These are phyloP conservation scores for Fistulina hepatica DNA, from an alignment of 1,284 basidiomycete genomes.

Conservation along the genomic window DNA sequence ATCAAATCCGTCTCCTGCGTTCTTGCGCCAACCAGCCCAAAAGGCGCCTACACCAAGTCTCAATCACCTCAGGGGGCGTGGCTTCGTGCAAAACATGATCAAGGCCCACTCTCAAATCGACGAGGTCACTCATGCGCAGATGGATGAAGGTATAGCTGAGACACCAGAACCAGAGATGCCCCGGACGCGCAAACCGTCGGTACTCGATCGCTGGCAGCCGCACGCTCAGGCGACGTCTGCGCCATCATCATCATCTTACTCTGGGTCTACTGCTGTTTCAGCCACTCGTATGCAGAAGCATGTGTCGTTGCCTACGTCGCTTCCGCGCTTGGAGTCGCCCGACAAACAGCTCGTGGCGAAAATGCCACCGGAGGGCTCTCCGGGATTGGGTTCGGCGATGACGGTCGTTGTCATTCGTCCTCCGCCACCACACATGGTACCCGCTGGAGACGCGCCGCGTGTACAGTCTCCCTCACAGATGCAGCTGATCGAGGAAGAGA, in stretches of 20 bases:
- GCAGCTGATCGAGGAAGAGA: too few relatives aligned
- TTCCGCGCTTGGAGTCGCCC: constrained; percentile 8
- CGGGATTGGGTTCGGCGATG: constrained; percentile 33
- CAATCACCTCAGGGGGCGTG: constrained; percentile 68
- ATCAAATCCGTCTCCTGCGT: constrained; percentile 43
- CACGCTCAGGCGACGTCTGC: constrained; percentile 33
- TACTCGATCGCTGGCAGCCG: constrained; percentile 59
- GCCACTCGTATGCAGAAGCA: too few relatives aligned
- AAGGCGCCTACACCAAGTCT: constrained; percentile 74
- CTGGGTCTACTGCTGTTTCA: background rate
- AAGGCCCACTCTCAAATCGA: constrained; percentile 49
- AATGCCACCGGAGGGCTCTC: constrained; percentile 12
- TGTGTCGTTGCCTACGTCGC: too few relatives aligned
- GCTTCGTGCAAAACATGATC: constrained; percentile 73
- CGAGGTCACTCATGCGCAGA: constrained; percentile 37
- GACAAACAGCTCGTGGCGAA: background rate
- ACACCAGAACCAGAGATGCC: constrained; percentile 26
- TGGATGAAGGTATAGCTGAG: constrained; percentile 24
- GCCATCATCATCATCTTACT: constrained; percentile 20
- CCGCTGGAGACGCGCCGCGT: too few relatives aligned
- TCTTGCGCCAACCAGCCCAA: constrained; percentile 39
- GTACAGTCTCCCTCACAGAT: too few relatives aligned
- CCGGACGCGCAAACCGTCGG: constrained; percentile 35
- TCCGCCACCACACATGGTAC: too few relatives aligned
- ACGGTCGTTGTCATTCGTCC: constrained; percentile 36